These are phyloP conservation scores for Alternaria consortialis DNA, from an alignment of 2,329 filamentous ascomycete genomes.

Conservation along the genomic window DNA sequence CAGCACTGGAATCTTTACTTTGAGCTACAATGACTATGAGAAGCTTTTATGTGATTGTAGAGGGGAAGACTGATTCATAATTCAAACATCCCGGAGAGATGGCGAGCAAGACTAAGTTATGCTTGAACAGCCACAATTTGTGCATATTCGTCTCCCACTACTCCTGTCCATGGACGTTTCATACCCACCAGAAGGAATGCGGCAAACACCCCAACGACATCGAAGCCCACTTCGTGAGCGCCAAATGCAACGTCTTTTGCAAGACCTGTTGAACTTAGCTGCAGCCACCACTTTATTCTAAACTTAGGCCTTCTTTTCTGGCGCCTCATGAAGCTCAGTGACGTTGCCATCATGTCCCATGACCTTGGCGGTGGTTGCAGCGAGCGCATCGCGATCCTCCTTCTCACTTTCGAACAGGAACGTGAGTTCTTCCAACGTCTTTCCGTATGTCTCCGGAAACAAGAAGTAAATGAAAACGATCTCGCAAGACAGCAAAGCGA, in stretches of 20 bases:
- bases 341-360: conserved; percentile 24
- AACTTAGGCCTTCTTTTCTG: conserved; percentile 37
- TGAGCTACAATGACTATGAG: no score
- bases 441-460: conserved; percentile 47
- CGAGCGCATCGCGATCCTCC: conserved; percentile 30
- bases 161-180: conserved; percentile 1
- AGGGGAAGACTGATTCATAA: background rate
- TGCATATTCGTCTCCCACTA: background rate
- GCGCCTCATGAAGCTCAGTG: conserved; percentile 34
- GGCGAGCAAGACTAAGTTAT: background rate
- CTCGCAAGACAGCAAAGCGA: conserved; percentile 47
- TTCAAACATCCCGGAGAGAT: background rate
- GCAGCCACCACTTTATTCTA: background rate
- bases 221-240: conserved; percentile 9
- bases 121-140: background rate
- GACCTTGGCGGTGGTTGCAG: conserved; percentile 34
- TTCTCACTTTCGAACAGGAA: conserved; percentile 47
- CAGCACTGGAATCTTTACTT: background rate
- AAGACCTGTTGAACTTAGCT: background rate
- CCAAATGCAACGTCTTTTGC: conserved; percentile 12
- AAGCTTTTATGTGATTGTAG: background rate
- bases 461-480: conserved; percentile 49
- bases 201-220: background rate
- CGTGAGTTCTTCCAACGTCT: conserved; percentile 45
- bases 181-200: conserved; percentile 6